Evolutionary conservation across 352 stramenopile genomes (phyloP).

Genomic region (Phytophthora litchii): DNA sequence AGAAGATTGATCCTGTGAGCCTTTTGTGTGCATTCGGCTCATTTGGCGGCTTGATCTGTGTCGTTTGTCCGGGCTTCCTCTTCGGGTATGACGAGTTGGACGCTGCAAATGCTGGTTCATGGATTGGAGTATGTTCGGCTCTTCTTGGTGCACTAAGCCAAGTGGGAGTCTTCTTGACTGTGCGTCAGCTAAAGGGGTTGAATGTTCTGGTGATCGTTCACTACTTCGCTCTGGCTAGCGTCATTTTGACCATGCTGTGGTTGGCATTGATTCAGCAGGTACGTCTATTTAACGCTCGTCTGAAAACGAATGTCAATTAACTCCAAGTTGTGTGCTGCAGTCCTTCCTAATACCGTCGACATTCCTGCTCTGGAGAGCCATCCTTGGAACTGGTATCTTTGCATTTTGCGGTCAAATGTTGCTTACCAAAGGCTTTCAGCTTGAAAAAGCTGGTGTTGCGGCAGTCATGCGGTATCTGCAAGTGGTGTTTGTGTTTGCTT

Average conservation of each 20-base stretch:
- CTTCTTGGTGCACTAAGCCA: slow-evolving; percentile 49
- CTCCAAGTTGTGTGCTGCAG: background rate
- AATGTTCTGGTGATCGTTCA: slow-evolving; percentile 56
- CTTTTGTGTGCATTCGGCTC: slow-evolving; percentile 38
- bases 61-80: slow-evolving; percentile 48
- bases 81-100: slow-evolving; percentile 38
- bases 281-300: background rate
- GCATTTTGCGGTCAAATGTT: slow-evolving; percentile 60
- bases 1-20: slow-evolving; percentile 43
- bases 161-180: slow-evolving; percentile 51
- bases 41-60: slow-evolving; percentile 49
- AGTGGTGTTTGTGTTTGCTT: slow-evolving; percentile 70
- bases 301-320: slow-evolving; percentile 1
- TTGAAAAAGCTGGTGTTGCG: slow-evolving; percentile 64
- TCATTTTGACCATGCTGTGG: slow-evolving; percentile 42
- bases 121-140: slow-evolving; percentile 38
- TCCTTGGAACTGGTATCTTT: slow-evolving; percentile 42
- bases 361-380: slow-evolving; percentile 41
- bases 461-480: slow-evolving; percentile 71
- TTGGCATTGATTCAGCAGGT: slow-evolving; percentile 48
- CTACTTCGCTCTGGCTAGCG: slow-evolving; percentile 59
- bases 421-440: slow-evolving; percentile 73
- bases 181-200: slow-evolving; percentile 51
- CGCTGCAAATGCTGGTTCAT: slow-evolving; percentile 23
- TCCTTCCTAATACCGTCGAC: slow-evolving; percentile 35